Evolutionary conservation across 139 green algal genomes (phyloP).

Genomic region (Coelastrella sp.): DNA sequence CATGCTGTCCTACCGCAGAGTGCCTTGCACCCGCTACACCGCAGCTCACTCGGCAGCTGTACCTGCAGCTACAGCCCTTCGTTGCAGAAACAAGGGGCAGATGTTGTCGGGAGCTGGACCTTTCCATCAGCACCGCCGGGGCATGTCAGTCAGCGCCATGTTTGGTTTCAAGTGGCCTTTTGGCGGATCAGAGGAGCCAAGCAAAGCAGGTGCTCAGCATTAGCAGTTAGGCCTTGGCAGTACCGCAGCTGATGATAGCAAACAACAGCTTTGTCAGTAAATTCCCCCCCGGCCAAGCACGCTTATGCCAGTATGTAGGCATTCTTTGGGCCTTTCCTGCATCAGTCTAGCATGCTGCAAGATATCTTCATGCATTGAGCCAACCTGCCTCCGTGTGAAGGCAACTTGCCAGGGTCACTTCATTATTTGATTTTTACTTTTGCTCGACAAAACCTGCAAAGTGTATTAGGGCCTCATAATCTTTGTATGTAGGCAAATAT

Average conservation of each 20-base stretch:
- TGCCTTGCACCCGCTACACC: neutral
- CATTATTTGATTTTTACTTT: too few species aligned
- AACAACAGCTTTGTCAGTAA: neutral
- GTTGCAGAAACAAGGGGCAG: neutral
- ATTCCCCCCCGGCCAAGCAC: too few species aligned
- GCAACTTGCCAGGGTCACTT: too few species aligned
- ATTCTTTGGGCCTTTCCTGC: too few species aligned
- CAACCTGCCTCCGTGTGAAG: too few species aligned
- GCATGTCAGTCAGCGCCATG: slow-evolving; percentile 26
- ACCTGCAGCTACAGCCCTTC: neutral
- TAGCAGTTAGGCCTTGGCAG: neutral
- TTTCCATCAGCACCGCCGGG: neutral
- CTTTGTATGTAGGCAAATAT: slow-evolving; percentile 56
- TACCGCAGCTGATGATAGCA: neutral
- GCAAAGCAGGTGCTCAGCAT: neutral
- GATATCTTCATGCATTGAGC: neutral
- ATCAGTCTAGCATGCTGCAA: too few species aligned
- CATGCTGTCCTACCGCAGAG: neutral
- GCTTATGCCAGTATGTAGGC: too few species aligned
- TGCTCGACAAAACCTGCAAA: neutral
- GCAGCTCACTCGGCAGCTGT: neutral
- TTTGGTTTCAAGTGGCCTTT: slow-evolving; percentile 48
- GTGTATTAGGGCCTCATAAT: neutral
- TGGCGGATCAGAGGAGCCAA: slow-evolving; percentile 31
- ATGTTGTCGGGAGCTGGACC: neutral